These are phyloP conservation scores for Didymella keratinophila DNA, from an alignment of 2,329 filamentous ascomycete genomes.

Conservation along the genomic window DNA sequence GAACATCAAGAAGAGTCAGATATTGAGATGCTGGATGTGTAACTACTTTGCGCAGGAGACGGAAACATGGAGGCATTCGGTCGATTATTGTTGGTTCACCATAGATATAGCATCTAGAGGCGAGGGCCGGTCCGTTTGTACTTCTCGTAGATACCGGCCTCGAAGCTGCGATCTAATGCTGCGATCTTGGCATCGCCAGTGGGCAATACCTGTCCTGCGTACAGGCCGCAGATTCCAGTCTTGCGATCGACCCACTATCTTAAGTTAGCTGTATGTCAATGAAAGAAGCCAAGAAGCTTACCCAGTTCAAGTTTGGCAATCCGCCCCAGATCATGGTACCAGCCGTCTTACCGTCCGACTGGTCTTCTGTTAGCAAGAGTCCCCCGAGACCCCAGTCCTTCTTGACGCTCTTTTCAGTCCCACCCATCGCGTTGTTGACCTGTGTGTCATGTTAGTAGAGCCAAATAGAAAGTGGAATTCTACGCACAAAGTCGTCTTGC, in stretches of 20 bases:
- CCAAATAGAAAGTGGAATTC: background rate
- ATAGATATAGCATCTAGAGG: conserved; percentile 4
- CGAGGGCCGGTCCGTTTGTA: conserved; percentile 17
- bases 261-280: conserved; percentile 5
- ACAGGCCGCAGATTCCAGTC: conserved; percentile 42
- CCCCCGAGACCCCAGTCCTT: conserved; percentile 47
- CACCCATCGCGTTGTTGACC: conserved; percentile 38
- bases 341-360: conserved; percentile 32
- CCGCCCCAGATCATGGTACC: conserved; percentile 48
- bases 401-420: conserved; percentile 20
- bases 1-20: background rate
- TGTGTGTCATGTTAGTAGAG: conserved; percentile 7
- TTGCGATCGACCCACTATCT: conserved; percentile 44
- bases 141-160: conserved; percentile 32
- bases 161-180: conserved; percentile 28
- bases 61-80: background rate
- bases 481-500: conserved; percentile 28
- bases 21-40: background rate
- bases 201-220: conserved; percentile 41
- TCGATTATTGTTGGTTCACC: background rate
- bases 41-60: background rate
- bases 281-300: conserved; percentile 16
- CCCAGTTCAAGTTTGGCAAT: conserved; percentile 46
- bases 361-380: conserved; percentile 33
- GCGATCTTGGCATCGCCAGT: conserved; percentile 37